Conservation (phyloP, 1,284 basidiomycete genomes). For the Blastosporella zonata region DNA sequence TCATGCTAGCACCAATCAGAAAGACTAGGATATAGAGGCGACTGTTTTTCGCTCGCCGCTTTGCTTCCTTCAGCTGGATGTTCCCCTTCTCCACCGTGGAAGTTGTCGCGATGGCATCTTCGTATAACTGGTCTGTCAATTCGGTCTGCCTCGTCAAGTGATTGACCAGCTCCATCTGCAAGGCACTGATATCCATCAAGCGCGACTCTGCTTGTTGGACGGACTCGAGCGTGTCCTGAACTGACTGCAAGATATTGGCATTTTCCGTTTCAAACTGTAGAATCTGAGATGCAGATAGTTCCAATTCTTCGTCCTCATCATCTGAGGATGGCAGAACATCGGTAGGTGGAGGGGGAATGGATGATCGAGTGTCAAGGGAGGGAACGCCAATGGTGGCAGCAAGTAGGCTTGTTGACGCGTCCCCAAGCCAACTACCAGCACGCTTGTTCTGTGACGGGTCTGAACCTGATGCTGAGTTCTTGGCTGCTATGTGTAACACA, state of each 20-base stretch:
- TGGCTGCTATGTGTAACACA: constrained; percentile 40
- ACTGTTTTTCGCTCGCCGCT: constrained; percentile 77
- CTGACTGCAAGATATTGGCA: constrained; percentile 75
- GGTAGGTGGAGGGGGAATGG: constrained; percentile 27
- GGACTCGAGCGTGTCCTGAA: constrained; percentile 80
- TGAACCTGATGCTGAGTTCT: constrained; percentile 20
- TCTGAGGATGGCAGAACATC: constrained; percentile 43
- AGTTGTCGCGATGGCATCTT: constrained; percentile 84
- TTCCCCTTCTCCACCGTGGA: constrained; percentile 86
- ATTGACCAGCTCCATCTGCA: constrained; percentile 85
- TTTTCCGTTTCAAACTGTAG: constrained; percentile 91
- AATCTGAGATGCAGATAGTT: constrained; percentile 80
- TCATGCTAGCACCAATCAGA: constrained; percentile 81
- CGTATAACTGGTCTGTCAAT: constrained; percentile 83
- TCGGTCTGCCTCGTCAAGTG: constrained; percentile 89
- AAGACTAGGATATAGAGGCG: constrained; percentile 84
- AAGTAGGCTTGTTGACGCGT: constrained; percentile 57
- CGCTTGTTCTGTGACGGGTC: constrained; percentile 24
- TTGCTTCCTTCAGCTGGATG: constrained; percentile 79
- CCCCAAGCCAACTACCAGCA: constrained; percentile 59
- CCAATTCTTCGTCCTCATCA: constrained; percentile 73
- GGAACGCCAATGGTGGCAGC: constrained; percentile 61
- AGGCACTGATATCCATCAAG: constrained; percentile 83
- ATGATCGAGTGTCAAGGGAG: constrained; percentile 28
- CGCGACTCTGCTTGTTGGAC: constrained; percentile 88